A percentile compares a stretch with the other conserved stretches of the same genome.
Evolutionary conservation across 2,329 filamentous ascomycete genomes (phyloP).

Genomic region (Saccharata proteae): DNA sequence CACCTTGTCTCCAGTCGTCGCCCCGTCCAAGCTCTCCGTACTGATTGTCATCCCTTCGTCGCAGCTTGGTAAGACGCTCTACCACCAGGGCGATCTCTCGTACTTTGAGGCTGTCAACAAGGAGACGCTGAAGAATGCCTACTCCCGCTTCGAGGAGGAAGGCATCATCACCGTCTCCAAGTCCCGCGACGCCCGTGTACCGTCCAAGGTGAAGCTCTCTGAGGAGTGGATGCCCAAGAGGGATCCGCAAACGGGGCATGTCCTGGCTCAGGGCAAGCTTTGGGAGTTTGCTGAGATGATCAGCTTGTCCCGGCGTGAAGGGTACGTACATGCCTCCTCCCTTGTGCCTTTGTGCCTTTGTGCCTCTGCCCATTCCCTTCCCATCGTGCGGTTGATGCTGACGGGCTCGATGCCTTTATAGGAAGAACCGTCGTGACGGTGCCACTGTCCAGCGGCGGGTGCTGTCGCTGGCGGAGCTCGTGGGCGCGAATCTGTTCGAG

Average conservation of each 20-base stretch:
- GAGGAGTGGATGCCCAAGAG: constrained; percentile 63
- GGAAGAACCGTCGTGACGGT: constrained; percentile 87
- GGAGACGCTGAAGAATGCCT: constrained; percentile 90
- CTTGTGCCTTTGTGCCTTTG: background rate
- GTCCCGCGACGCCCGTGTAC: constrained; percentile 49
- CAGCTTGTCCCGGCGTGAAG: constrained; percentile 69
- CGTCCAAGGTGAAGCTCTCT: constrained; percentile 54
- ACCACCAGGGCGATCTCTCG: constrained; percentile 90
- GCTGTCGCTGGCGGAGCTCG: constrained; percentile 58
- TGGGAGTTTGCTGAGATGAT: constrained; percentile 93
- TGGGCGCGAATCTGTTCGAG: constrained; percentile 53
- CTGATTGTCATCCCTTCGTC: background rate
- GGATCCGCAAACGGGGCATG: constrained; percentile 45
- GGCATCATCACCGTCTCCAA: constrained; percentile 67
- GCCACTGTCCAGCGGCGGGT: constrained; percentile 78
- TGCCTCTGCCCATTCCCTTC: background rate
- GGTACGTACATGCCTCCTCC: constrained; percentile 29
- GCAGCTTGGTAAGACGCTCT: constrained; percentile 85
- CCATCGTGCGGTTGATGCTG: background rate
- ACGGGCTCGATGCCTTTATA: constrained; percentile 10
- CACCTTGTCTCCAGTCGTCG: background rate
- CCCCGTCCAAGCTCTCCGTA: constrained; percentile 7
- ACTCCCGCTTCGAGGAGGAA: constrained; percentile 77
- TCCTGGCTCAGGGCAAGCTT: constrained; percentile 61
- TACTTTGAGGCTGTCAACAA: constrained; percentile 99